Evolutionary conservation across 2,329 filamentous ascomycete species (phyloP).

Genomic region (Ascochyta clinopodiicola): DNA sequence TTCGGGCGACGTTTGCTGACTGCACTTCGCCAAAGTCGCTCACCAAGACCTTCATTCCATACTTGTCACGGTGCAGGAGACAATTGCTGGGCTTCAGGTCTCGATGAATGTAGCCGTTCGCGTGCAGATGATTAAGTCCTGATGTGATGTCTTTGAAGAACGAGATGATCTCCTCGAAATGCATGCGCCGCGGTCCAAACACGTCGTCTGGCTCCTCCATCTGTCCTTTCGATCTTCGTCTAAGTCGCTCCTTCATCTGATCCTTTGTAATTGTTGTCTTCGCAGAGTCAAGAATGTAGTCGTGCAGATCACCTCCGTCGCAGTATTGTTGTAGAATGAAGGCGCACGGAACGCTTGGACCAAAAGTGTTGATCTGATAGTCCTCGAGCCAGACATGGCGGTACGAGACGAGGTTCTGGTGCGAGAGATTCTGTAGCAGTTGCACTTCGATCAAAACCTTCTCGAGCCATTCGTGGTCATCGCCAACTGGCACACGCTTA

Average conservation of each 20-base stretch:
- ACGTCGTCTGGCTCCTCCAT: conserved; percentile 66
- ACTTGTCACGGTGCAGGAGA: conserved; percentile 78
- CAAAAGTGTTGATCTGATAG: conserved; percentile 79
- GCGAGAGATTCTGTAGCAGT: conserved; percentile 86
- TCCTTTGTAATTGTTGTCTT: conserved; percentile 73
- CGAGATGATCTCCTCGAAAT: conserved; percentile 93
- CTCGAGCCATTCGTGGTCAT: conserved; percentile 93
- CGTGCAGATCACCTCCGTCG: conserved; percentile 88
- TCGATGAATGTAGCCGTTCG: conserved; percentile 91
- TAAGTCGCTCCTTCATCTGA: conserved; percentile 84
- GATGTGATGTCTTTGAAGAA: conserved; percentile 96
- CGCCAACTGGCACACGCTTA: conserved; percentile 91
- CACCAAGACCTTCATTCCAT: conserved; percentile 79
- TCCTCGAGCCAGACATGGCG: conserved; percentile 97
- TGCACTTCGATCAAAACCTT: conserved; percentile 95
- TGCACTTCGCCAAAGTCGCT: conserved; percentile 99
- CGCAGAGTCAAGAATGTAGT: conserved; percentile 77
- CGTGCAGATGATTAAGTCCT: conserved; percentile 86
- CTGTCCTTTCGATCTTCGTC: conserved; percentile 80
- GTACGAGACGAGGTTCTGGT: conserved; percentile 95
- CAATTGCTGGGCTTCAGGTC: conserved; percentile 98
- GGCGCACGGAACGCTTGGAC: conserved; percentile 89
- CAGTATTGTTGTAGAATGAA: conserved; percentile 99
- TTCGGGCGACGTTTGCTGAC: conserved; percentile 77
- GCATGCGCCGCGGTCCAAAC: conserved; percentile 61